A percentile compares a stretch with the other conserved stretches of the same genome.
Evolutionary conservation across 2,329 filamentous ascomycete genomes (phyloP).

Genomic region (Chrysosporium keratinophilum): DNA sequence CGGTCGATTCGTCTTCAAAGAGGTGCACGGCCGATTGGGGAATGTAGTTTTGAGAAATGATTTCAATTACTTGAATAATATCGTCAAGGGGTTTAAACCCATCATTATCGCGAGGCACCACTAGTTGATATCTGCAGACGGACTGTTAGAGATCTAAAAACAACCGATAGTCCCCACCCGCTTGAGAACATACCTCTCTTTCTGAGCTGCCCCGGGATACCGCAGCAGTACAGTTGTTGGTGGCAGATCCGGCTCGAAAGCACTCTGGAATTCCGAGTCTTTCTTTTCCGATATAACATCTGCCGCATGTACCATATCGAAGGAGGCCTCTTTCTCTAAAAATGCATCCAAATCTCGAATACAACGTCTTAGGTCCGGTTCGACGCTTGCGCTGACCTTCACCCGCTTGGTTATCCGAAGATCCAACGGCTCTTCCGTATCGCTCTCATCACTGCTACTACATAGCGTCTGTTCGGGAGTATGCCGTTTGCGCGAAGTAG

Average conservation of each 20-base stretch:
- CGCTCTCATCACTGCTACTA: constrained; percentile 35
- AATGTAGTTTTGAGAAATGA: constrained; percentile 66
- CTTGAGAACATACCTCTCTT: constrained; percentile 49
- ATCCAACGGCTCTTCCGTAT: constrained; percentile 28
- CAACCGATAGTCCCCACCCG: background rate
- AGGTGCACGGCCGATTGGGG: constrained; percentile 56
- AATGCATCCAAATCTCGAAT: constrained; percentile 40
- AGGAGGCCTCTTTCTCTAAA: constrained; percentile 29
- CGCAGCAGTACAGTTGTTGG: constrained; percentile 55
- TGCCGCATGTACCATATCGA: constrained; percentile 41
- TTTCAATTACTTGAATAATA: constrained; percentile 58
- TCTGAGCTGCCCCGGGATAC: constrained; percentile 65
- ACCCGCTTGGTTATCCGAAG: constrained; percentile 36
- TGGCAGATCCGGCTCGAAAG: constrained; percentile 37
- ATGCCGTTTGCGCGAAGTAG: constrained; percentile 28
- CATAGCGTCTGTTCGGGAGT: constrained; percentile 32
- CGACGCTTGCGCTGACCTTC: constrained; percentile 32
- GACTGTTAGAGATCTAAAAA: constrained; percentile 3
- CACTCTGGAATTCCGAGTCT: constrained; percentile 42
- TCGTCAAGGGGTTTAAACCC: constrained; percentile 58
- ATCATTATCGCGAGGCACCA: constrained; percentile 68
- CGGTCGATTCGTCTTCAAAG: constrained; percentile 61
- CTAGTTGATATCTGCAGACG: constrained; percentile 54
- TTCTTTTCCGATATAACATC: constrained; percentile 39
- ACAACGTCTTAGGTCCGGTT: constrained; percentile 36